Base-by-base conservation (phyloP, 768 basidiomycete species). In the Pisolithus tinctorius region DNA sequence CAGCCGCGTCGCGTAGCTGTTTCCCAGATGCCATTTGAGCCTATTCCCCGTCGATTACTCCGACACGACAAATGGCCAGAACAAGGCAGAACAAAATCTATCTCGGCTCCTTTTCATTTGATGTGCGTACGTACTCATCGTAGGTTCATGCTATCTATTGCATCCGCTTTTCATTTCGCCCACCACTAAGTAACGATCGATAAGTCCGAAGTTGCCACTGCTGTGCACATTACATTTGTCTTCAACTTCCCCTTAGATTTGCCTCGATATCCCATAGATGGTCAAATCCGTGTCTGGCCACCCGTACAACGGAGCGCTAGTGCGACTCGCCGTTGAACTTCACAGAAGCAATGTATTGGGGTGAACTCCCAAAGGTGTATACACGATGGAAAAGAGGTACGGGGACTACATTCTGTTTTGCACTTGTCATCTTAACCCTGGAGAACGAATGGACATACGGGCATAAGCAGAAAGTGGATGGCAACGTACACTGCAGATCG, bases 201-300 rank as follows among this genome's bases (percentile, higher is more conserved):
- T n/a, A n/a, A n/a, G n/a, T n/a, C n/a, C n/a, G n/a, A n/a, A n/a
- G n/a, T n/a, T n/a, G n/a, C n/a, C n/a, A n/a, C n/a, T n/a, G n/a
- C n/a, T n/a, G n/a, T n/a, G n/a, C n/a, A n/a, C n/a, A 48, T 51
- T 13, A 23, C 27, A 31, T 20, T 30, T 27, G 17, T 61, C 64
- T 66, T 49, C 58, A 57, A 57, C 49, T 51, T 60, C 60, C 64
- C 65, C 66, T 54, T 66, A 61, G 63, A 63, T 53, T 14, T 34
- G 36, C 20, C 30, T 41, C n/a, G 50, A 40, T 36, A 36, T 44
- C 29, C 64, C 55, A 54, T 42, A 65, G 55, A n/a, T n/a, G n/a
- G n/a, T n/a, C n/a, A n/a, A n/a, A n/a, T n/a, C n/a, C n/a, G n/a
- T n/a, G n/a, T n/a, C n/a, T n/a, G n/a, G n/a, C n/a, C n/a, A n/a